Conservation (phyloP, 2,329 filamentous ascomycete genomes). For the Byssoonygena ceratinophila region DNA sequence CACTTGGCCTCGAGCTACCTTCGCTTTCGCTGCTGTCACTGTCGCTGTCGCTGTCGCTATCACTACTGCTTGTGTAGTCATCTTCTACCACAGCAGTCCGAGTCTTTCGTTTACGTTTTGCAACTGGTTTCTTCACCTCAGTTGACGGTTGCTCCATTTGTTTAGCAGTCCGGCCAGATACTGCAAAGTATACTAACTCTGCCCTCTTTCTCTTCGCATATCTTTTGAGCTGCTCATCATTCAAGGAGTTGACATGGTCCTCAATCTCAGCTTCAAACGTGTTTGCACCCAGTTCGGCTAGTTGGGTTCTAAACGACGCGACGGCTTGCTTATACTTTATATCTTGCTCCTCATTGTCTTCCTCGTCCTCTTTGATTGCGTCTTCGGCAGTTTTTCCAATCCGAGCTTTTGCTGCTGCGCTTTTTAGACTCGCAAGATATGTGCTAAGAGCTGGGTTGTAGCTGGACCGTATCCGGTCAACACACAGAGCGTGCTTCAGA, state of each 20-base stretch:
- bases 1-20: background rate
- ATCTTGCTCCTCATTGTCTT: slow-evolving; percentile 16
- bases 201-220: slow-evolving; percentile 31
- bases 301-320: slow-evolving; percentile 33
- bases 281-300: slow-evolving; percentile 23
- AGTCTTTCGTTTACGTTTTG: slow-evolving; percentile 14
- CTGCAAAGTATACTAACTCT: slow-evolving; percentile 30
- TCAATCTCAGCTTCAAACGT: slow-evolving; percentile 20
- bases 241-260: slow-evolving; percentile 20
- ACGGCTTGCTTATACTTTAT: slow-evolving; percentile 43
- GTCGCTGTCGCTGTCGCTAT: slow-evolving; percentile 21
- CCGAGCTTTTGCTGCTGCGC: slow-evolving; percentile 55
- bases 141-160: slow-evolving; percentile 9
- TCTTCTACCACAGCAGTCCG: slow-evolving; percentile 35
- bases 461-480: slow-evolving; percentile 57
- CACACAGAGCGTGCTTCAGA: slow-evolving; percentile 69
- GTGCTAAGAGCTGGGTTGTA: slow-evolving; percentile 60
- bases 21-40: slow-evolving; percentile 20
- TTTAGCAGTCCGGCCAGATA: slow-evolving; percentile 20
- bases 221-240: slow-evolving; percentile 18
- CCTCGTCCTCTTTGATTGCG: slow-evolving; percentile 39
- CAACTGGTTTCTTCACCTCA: background rate
- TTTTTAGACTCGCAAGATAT: slow-evolving; percentile 72
- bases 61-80: slow-evolving; percentile 30
- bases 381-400: slow-evolving; percentile 57